phyloP scores from a whole-genome alignment of 2,329 filamentous ascomycete species.

The Acrodontium crateriforme region DNA sequence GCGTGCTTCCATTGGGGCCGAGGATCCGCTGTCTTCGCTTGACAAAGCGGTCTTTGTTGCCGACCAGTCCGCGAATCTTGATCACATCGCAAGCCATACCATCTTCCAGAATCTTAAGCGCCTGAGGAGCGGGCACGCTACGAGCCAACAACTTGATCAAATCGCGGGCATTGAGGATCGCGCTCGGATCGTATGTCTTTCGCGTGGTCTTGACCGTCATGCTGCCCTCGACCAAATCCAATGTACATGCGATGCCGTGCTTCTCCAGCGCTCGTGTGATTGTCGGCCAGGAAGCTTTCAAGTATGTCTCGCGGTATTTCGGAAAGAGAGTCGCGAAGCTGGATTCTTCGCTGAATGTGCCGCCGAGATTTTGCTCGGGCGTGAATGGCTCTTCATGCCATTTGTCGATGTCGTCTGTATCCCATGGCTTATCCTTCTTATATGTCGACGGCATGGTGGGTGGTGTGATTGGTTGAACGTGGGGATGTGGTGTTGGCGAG shows the following conservation, averaged over 20 bases:
- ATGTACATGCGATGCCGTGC: conserved; percentile 72
- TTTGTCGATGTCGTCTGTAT: conserved; percentile 93
- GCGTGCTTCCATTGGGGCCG: conserved; percentile 77
- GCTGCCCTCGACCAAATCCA: conserved; percentile 87
- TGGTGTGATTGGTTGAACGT: background rate
- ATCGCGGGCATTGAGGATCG: conserved; percentile 87
- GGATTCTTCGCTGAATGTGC: conserved; percentile 84
- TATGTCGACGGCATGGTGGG: conserved; percentile 70
- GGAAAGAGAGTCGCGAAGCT: conserved; percentile 77
- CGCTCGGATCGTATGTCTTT: conserved; percentile 81
- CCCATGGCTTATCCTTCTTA: conserved; percentile 85
- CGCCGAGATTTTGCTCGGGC: conserved; percentile 68
- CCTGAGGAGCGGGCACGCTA: conserved; percentile 84
- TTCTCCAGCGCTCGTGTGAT: conserved; percentile 81
- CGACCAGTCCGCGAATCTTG: conserved; percentile 80
- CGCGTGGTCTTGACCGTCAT: conserved; percentile 95
- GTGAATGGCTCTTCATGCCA: conserved; percentile 86
- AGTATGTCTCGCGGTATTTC: conserved; percentile 89
- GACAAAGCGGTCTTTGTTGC: conserved; percentile 90
- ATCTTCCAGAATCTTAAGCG: conserved; percentile 87
- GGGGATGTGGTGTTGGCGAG: background rate
- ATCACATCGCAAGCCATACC: conserved; percentile 87
- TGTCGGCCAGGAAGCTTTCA: conserved; percentile 85
- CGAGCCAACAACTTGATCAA: conserved; percentile 84
- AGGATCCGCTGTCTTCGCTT: conserved; percentile 88